Conservation (phyloP, 2,329 filamentous ascomycete genomes). For the Exophiala sp. region DNA sequence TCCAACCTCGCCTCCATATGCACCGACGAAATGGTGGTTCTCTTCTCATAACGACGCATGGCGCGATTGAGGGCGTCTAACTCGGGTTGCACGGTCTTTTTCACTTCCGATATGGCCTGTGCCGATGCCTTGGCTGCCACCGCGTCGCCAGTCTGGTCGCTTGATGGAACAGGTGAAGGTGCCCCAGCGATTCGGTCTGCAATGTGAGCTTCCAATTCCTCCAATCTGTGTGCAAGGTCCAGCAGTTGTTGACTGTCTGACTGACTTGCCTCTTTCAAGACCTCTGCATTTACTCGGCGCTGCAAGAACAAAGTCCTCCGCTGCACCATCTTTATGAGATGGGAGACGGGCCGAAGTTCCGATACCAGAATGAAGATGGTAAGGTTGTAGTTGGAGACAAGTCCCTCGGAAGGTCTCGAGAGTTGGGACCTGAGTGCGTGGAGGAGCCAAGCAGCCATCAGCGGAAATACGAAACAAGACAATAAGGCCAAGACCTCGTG, state of each 20-base stretch:
- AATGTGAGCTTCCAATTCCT: slow-evolving; percentile 60
- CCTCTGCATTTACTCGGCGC: slow-evolving; percentile 52
- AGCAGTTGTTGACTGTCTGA: slow-evolving; percentile 17
- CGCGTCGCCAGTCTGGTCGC: slow-evolving; percentile 43
- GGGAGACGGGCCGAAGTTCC: slow-evolving; percentile 74
- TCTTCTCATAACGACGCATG: slow-evolving; percentile 86
- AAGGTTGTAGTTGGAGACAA: slow-evolving; percentile 89
- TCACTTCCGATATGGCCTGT: slow-evolving; percentile 50
- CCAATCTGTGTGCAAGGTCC: slow-evolving; percentile 60
- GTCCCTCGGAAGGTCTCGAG: slow-evolving; percentile 72
- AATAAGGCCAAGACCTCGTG: slow-evolving; percentile 70
- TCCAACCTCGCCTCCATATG: slow-evolving; percentile 71
- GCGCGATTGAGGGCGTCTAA: slow-evolving; percentile 83
- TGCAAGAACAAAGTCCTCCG: slow-evolving; percentile 76
- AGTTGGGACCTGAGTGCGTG: slow-evolving; percentile 76
- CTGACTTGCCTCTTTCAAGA: slow-evolving; percentile 13
- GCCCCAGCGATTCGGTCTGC: slow-evolving; percentile 34
- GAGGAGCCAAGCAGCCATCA: slow-evolving; percentile 74
- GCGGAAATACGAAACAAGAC: slow-evolving; percentile 72
- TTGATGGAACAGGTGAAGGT: slow-evolving; percentile 23
- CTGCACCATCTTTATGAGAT: slow-evolving; percentile 74
- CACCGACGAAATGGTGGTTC: slow-evolving; percentile 65
- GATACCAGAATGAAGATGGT: slow-evolving; percentile 83
- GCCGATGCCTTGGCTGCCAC: slow-evolving; percentile 27
- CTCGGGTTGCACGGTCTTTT: slow-evolving; percentile 66